Conservation (phyloP, 495 filamentous ascomycete species). For the Xylaria castorea region DNA sequence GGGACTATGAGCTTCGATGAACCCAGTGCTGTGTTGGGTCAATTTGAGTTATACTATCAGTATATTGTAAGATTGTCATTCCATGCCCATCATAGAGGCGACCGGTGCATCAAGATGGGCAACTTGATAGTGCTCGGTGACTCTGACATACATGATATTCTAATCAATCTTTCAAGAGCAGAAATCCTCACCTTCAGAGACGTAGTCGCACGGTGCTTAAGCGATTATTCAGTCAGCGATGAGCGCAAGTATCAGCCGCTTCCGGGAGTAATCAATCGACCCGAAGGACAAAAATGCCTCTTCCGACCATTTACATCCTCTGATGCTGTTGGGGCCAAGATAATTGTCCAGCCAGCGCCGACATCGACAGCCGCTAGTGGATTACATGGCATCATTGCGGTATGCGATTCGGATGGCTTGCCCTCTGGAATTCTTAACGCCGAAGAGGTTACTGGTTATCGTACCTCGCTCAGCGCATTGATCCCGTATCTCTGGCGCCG, state of each 20-base stretch:
- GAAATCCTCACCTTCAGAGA: conserved; percentile 66
- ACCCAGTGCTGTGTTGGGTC: not conserved
- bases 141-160: conserved; percentile 63
- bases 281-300: conserved; percentile 36
- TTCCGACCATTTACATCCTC: conserved; percentile 36
- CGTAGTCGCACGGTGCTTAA: conserved; percentile 66
- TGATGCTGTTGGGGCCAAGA: conserved; percentile 29
- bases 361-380: conserved; percentile 54
- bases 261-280: conserved; percentile 64
- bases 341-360: conserved; percentile 29
- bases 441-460: conserved; percentile 77
- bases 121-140: conserved; percentile 60
- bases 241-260: conserved; percentile 68
- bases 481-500: conserved; percentile 70
- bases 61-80: not conserved
- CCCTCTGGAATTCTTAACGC: conserved; percentile 76
- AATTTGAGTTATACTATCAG: not conserved
- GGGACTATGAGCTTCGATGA: not conserved
- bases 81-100: not conserved
- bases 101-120: conserved; percentile 12
- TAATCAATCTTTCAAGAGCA: conserved; percentile 63
- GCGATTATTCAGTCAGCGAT: conserved; percentile 70
- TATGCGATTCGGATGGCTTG: conserved; percentile 61
- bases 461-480: conserved; percentile 73
- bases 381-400: conserved; percentile 69